A percentile compares a stretch with the other conserved stretches of the same genome.
Conservation (phyloP, 768 basidiomycete species). For the Holtermannia corniformis region DNA sequence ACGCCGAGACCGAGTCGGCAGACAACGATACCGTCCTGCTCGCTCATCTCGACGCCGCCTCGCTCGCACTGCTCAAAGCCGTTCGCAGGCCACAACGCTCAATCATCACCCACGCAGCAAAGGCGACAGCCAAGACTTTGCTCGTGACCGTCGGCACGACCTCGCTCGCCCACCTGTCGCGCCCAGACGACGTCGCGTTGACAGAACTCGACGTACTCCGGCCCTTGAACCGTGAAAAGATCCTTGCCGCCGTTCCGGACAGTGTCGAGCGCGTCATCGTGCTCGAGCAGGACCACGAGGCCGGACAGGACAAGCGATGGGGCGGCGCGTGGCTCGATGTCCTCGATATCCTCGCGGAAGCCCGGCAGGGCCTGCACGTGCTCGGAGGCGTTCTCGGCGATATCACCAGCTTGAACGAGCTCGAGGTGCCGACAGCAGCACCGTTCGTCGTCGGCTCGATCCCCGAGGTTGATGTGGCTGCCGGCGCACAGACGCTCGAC, state of each 20-base stretch:
- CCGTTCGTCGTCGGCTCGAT: slow-evolving; percentile 43
- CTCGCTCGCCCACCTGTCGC: not conserved
- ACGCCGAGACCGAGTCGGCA: slow-evolving; percentile 9
- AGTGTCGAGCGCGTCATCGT: slow-evolving; percentile 63
- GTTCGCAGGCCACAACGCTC: slow-evolving; percentile 57
- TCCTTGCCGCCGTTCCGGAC: slow-evolving; percentile 54
- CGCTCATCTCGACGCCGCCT: slow-evolving; percentile 58
- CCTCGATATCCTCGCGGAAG: slow-evolving; percentile 55
- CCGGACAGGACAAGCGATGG: slow-evolving; percentile 51
- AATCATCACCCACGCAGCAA: slow-evolving; percentile 47
- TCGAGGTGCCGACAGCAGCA: slow-evolving; percentile 7
- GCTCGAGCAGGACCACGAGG: slow-evolving; percentile 62
- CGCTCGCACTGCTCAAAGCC: slow-evolving; percentile 55
- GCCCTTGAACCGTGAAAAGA: slow-evolving; percentile 54
- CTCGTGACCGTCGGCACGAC: not conserved
- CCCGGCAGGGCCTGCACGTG: slow-evolving; percentile 45
- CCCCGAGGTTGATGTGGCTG: slow-evolving; percentile 30
- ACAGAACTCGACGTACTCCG: slow-evolving; percentile 53
- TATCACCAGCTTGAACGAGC: slow-evolving; percentile 26
- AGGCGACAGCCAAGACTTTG: slow-evolving; percentile 40
- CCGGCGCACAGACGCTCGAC: slow-evolving; percentile 31
- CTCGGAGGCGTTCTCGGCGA: slow-evolving; percentile 44
- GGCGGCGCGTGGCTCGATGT: slow-evolving; percentile 45
- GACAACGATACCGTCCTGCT: slow-evolving; percentile 21
- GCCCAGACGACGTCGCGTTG: slow-evolving; percentile 16